These are phyloP conservation scores for Melanomma pulvis-pyrius DNA, from an alignment of 495 filamentous ascomycete genomes.

Conservation along the genomic window DNA sequence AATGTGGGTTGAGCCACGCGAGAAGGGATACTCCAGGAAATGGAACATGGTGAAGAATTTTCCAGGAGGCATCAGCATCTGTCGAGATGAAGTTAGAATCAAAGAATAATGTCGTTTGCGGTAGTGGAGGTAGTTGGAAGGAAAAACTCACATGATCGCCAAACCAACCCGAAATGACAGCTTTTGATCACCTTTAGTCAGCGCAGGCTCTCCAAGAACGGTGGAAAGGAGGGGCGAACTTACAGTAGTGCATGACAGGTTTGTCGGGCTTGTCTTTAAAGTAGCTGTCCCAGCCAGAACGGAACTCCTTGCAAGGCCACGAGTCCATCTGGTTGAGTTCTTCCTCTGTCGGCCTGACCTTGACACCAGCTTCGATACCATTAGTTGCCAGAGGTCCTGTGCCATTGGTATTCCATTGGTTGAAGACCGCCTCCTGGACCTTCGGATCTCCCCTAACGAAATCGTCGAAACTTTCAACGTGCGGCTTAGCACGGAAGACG, in stretches of 20 bases:
- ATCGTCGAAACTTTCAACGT: constrained; percentile 78
- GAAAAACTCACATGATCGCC: constrained; percentile 26
- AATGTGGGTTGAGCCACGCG: constrained; percentile 73
- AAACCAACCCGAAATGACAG: constrained; percentile 47
- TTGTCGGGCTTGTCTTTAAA: constrained; percentile 86
- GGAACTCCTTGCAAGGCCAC: constrained; percentile 61
- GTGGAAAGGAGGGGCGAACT: constrained; percentile 7
- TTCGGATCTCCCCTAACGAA: constrained; percentile 74
- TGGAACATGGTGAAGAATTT: constrained; percentile 91
- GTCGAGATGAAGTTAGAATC: constrained; percentile 8
- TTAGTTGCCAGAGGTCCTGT: constrained; percentile 82
- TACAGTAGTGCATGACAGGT: constrained; percentile 73
- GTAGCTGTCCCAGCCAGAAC: constrained; percentile 73
- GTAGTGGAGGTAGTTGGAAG: background rate
- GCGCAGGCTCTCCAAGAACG: background rate
- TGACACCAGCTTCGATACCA: constrained; percentile 82
- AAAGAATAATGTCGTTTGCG: too few species aligned
- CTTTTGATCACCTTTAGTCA: constrained; percentile 4
- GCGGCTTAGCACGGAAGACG: constrained; percentile 73
- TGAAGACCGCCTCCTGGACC: constrained; percentile 52
- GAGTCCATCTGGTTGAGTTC: constrained; percentile 67
- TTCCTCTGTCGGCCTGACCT: constrained; percentile 70
- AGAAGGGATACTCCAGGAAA: constrained; percentile 83
- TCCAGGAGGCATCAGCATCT: constrained; percentile 60
- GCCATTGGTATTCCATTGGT: constrained; percentile 79